Conservation (phyloP, 805 yeast species). For the Myxozyma lipomycoides region DNA sequence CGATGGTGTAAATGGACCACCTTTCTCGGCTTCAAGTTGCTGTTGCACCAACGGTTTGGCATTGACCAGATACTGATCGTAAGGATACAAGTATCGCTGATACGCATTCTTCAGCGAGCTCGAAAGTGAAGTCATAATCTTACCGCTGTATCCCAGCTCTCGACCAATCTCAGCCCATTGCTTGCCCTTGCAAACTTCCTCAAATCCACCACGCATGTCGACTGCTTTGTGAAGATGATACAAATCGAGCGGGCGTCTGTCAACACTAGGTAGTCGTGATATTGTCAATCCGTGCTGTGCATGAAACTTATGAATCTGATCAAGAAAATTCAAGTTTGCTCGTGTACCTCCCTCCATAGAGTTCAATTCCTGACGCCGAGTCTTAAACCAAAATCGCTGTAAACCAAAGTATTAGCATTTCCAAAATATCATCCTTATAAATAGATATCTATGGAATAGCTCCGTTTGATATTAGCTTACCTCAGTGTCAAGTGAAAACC, state of each 20-base stretch:
- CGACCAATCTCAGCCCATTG: constrained; percentile 82
- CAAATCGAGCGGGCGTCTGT: constrained; percentile 31
- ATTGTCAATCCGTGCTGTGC: constrained; percentile 29
- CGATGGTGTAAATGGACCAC: constrained; percentile 21
- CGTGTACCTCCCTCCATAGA: constrained; percentile 39
- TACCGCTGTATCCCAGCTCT: constrained; percentile 71
- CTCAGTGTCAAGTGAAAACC: constrained; percentile 36
- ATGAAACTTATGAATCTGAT: constrained; percentile 37
- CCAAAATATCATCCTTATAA: background rate
- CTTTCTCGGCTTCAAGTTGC: constrained; percentile 21
- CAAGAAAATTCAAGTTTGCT: constrained; percentile 35
- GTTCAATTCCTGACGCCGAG: constrained; percentile 38
- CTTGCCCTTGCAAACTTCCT: constrained; percentile 28
- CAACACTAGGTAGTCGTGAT: constrained; percentile 31
- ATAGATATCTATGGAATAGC: background rate
- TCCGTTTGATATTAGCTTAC: constrained; percentile 8
- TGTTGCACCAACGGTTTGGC: constrained; percentile 28
- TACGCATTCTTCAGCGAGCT: constrained; percentile 58
- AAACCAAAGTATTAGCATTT: background rate
- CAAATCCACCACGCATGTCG: constrained; percentile 33
- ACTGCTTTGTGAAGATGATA: constrained; percentile 35
- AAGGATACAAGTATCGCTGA: constrained; percentile 31
- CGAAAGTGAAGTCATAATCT: constrained; percentile 66
- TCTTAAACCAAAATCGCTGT: constrained; percentile 34
- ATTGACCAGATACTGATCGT: constrained; percentile 31